Base-by-base conservation (phyloP, 495 filamentous ascomycete genomes). In the Annulohypoxylon nitens region DNA sequence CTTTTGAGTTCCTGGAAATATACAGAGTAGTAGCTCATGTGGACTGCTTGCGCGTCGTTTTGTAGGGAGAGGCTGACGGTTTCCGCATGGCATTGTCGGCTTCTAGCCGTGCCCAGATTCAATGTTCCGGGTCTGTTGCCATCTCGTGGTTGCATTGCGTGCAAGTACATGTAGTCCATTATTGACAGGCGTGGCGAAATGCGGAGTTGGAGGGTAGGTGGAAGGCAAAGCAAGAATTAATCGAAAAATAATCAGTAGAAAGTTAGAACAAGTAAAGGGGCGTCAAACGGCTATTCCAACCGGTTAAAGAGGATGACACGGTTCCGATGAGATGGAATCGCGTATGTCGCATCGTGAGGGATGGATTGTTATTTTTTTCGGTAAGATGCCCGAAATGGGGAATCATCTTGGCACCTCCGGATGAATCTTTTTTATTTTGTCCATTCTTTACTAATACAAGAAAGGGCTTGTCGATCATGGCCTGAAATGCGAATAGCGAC, bases 161-260 rank as follows among this genome's bases (percentile, higher is more conserved):
- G 60, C 36, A 54, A 65, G 65, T 47, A 37, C 69, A 75, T 71
- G 73, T 60, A 70, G 61, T 64, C 64, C 53, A 57, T 41, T 53
- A 66, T 62, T 69, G 64, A 68, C 50, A 64, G 53, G 67, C 67
- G 60, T 65, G 61, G 73, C 73, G 67, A 68, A 75, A 65, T 71
- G 73, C 65, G 73, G 73, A 72, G 73, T 64, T 75, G 73, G 64
- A 71, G 68, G 69, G 64, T 12, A 62, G 54, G 60, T 72, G 45
- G 59, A 65, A 12, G 65, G 30, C 23, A 65, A 25, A 70, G n/a
- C 25, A 30, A 51, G 23, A 30, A 63, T 48, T 37, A 50, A 33
- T 18, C 30, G 61, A 58, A 57, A 65, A 60, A 33, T 4, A 43
- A 43, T 30, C 5, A 34, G 64, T 54, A 67, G 72, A 59, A 45